phyloP scores from a whole-genome alignment of 768 basidiomycete genomes.

The Boletus subcaerulescens region DNA sequence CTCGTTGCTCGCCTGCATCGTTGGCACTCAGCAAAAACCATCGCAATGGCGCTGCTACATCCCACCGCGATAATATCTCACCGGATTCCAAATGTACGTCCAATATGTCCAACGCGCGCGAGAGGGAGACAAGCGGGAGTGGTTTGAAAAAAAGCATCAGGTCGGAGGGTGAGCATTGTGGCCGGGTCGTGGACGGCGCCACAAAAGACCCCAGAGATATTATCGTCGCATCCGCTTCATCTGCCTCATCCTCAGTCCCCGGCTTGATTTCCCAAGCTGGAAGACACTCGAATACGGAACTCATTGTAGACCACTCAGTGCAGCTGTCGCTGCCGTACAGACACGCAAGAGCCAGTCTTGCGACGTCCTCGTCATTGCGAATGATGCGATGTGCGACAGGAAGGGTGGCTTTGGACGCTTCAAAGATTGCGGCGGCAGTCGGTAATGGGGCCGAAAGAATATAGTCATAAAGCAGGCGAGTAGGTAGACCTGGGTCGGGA shows the following conservation, averaged over 20 bases:
- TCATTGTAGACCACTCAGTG: constrained; percentile 81
- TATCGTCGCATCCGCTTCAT: constrained; percentile 80
- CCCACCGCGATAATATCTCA: constrained; percentile 89
- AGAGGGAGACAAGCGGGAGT: constrained; percentile 69
- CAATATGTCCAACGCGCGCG: constrained; percentile 82
- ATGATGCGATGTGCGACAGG: constrained; percentile 69
- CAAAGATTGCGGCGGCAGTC: constrained; percentile 73
- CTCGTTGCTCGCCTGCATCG: constrained; percentile 66
- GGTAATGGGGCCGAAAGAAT: constrained; percentile 66
- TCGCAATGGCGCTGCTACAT: constrained; percentile 74
- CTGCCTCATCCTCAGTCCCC: constrained; percentile 61
- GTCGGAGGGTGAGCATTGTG: constrained; percentile 59
- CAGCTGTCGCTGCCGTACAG: constrained; percentile 79
- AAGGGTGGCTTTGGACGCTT: constrained; percentile 88
- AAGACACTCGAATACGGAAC: constrained; percentile 90
- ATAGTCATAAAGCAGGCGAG: constrained; percentile 67
- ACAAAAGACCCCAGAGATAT: constrained; percentile 78
- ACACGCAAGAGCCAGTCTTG: constrained; percentile 80
- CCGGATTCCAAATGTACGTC: constrained; percentile 94
- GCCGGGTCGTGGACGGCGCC: constrained; percentile 62
- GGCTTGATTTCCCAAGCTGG: constrained; percentile 77
- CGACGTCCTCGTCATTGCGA: constrained; percentile 79
- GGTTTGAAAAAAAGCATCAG: constrained; percentile 81
- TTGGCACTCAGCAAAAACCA: constrained; percentile 85
- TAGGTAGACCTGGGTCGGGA: constrained; percentile 65